Conservation (phyloP, 768 basidiomycete species). For the Mrakia frigida region DNA sequence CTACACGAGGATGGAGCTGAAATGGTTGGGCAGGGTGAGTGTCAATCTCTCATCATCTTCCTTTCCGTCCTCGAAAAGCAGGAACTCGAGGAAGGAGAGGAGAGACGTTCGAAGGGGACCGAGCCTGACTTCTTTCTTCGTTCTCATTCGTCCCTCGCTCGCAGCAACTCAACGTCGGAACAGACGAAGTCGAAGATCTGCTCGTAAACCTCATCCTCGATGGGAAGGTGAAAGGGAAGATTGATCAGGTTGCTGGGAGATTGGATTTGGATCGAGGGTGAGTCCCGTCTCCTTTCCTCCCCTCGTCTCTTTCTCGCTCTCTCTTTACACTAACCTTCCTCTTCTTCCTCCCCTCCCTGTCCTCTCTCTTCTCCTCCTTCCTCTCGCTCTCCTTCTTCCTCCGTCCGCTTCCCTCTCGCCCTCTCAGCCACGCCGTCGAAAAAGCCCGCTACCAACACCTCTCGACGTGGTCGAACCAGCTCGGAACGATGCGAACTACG, state of each 20-base stretch:
- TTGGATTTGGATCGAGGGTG: slow-evolving; percentile 78
- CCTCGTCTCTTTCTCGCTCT: background rate
- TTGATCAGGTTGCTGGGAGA: slow-evolving; percentile 92
- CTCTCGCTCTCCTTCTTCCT: too few relatives aligned
- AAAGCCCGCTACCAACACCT: slow-evolving; percentile 30
- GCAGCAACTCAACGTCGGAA: slow-evolving; percentile 92
- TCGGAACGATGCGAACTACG: background rate
- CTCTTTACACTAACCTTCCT: background rate
- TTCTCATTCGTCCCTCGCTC: background rate
- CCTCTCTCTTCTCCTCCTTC: too few relatives aligned
- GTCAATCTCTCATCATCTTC: background rate
- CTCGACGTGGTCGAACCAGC: slow-evolving; percentile 12
- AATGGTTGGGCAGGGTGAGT: slow-evolving; percentile 81
- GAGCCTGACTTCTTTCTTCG: background rate
- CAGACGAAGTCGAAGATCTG: slow-evolving; percentile 86
- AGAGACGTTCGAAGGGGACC: background rate
- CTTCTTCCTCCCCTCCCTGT: background rate
- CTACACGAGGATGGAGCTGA: slow-evolving; percentile 87
- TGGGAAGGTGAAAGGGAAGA: slow-evolving; percentile 92
- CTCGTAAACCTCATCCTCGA: slow-evolving; percentile 90
- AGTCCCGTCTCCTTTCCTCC: slow-evolving; percentile 26
- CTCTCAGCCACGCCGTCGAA: slow-evolving; percentile 25
- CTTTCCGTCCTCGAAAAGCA: too few relatives aligned
- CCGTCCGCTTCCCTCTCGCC: too few relatives aligned
- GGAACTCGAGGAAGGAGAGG: too few relatives aligned